Conservation (phyloP, 2,329 filamentous ascomycete genomes). For the Fusarium devonianum region DNA sequence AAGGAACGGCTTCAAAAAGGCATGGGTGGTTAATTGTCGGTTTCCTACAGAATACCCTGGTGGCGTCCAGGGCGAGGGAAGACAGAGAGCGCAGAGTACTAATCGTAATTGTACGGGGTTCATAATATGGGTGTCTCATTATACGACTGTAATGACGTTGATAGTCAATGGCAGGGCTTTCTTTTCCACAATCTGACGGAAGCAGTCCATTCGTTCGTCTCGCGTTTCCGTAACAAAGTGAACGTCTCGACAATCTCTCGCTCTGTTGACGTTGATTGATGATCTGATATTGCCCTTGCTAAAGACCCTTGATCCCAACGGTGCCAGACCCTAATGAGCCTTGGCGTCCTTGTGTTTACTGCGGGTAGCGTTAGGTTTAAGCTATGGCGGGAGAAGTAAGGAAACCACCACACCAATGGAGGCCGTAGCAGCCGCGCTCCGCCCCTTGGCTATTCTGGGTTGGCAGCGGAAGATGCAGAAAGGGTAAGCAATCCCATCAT, state of each 20-base stretch:
- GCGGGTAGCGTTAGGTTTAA: constrained; percentile 23
- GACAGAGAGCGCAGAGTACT: background rate
- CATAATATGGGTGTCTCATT: background rate
- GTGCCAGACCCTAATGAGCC: background rate
- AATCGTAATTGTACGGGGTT: constrained; percentile 3
- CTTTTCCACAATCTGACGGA: constrained; percentile 4
- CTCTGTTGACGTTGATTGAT: background rate
- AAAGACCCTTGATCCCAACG: background rate
- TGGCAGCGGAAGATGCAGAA: constrained; percentile 16
- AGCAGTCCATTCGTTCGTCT: too few species aligned
- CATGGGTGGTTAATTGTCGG: constrained; percentile 16
- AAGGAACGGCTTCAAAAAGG: constrained; percentile 16
- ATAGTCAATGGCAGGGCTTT: constrained; percentile 25
- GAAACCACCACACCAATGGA: constrained; percentile 19
- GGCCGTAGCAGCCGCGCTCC: constrained; percentile 12
- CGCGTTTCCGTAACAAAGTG: too few species aligned
- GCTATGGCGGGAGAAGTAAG: constrained; percentile 38
- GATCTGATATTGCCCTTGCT: constrained; percentile 9
- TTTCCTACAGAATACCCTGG: constrained; percentile 23
- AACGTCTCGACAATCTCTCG: background rate
- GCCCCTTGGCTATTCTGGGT: background rate
- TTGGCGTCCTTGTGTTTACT: constrained; percentile 8
- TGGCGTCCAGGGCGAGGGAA: background rate
- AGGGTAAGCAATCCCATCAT: constrained; percentile 1
- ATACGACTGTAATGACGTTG: too few species aligned